A percentile compares a stretch with the other conserved stretches of the same genome.
Evolutionary conservation across 768 basidiomycete species (phyloP).

Genomic region (Leccinum imitatum): DNA sequence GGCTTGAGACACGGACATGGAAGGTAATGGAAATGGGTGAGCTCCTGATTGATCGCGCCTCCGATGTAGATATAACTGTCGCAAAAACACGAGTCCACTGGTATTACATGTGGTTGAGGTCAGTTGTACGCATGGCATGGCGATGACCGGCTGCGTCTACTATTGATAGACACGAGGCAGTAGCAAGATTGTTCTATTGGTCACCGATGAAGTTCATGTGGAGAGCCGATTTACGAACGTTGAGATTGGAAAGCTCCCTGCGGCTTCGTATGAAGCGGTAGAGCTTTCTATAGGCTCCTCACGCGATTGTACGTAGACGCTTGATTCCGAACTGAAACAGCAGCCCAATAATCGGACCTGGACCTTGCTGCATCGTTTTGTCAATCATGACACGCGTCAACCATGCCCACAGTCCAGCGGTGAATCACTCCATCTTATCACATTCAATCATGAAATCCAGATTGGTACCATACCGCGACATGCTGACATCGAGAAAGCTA

Average conservation of each 20-base stretch:
- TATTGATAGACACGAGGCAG: conserved; percentile 28
- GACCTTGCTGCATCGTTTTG: background rate
- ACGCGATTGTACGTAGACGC: conserved; percentile 19
- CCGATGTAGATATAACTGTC: conserved; percentile 30
- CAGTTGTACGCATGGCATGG: conserved; percentile 29
- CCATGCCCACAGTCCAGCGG: conserved; percentile 15
- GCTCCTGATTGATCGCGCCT: conserved; percentile 16
- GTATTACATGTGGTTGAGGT: conserved; percentile 30
- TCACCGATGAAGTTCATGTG: background rate
- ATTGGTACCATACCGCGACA: conserved; percentile 5
- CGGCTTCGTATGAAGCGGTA: conserved; percentile 11
- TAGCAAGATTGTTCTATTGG: conserved; percentile 7
- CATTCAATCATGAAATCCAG: conserved; percentile 24
- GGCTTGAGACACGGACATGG: conserved; percentile 33
- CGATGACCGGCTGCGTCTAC: conserved; percentile 13
- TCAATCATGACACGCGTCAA: conserved; percentile 21
- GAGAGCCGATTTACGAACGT: background rate
- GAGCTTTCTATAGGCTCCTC: background rate
- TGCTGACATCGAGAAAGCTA: conserved; percentile 18
- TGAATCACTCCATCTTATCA: conserved; percentile 21
- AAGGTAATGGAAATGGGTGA: conserved; percentile 12
- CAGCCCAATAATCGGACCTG: background rate
- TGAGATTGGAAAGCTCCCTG: conserved; percentile 23
- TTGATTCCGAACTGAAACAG: conserved; percentile 10
- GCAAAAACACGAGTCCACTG: conserved; percentile 12